Evolutionary conservation across 768 basidiomycete genomes (phyloP), one percentile per base, ranked within the genome.

Genomic region (Collybiopsis luxurians): DNA sequence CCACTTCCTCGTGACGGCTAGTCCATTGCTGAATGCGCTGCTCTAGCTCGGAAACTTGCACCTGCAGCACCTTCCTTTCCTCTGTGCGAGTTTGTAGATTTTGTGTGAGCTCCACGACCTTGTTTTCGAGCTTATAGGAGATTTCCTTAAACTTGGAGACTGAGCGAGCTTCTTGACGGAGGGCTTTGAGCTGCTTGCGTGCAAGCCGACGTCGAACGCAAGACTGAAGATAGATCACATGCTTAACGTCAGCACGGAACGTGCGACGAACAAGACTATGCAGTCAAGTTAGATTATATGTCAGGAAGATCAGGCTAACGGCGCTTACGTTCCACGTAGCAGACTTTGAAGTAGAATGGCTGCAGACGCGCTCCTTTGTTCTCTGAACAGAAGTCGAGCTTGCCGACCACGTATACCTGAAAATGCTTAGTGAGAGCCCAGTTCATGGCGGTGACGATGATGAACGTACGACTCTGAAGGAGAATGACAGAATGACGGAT

Each of bases 91-190:
- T 87, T 71, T 98, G 97, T 12, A 99, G 81, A 15, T 76, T 85
- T 69, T 99, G 97, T 0, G 97, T 98, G 60, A 99, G 88, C 69
- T 98, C 96, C 57, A 99, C 93, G 43, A 99, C 97, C 75, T 98
- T 99, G 80, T 98, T 99, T 76, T 99, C 97, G 55, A 99, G 80
- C 63, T 85, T 86, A 68, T 98, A 98, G 0, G 96, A 98, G 62
- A 96, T 97, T 74, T 97, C 95, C 75, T 97, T 98, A 85, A 96
- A 98, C 69, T 95, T 97, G 63, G 92, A 90, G 27, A 95, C 95
- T 1, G 97, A 98, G 51, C 95, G 92, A 5, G 97, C 97, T 71
- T 99, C 97, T 7, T 87, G 83, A 66, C 82, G 88, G 61, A 99
- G 83, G 10, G 75, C 76, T 64, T 89, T 90, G 60, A 99, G 83